Evolutionary conservation across 78 protist species (phyloP).

Genomic region (Bigelowiella natans): DNA sequence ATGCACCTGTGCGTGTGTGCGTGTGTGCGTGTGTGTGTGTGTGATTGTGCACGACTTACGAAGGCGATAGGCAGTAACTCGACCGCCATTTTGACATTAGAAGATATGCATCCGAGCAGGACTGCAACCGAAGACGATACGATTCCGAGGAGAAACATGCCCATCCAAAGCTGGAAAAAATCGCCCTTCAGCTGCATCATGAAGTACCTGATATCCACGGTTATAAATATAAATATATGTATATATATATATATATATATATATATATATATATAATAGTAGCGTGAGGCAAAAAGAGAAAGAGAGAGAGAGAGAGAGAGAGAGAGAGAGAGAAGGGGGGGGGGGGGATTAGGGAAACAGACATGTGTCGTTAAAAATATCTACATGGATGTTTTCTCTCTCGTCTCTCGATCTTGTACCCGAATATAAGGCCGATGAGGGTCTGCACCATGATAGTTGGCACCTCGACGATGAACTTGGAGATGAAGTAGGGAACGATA

Average conservation of each 20-base stretch:
- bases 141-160: background rate
- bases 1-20: too few species aligned
- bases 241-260: too few species aligned
- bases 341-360: background rate
- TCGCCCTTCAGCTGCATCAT: background rate
- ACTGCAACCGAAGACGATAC: constrained; percentile 18
- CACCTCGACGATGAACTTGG: constrained; percentile 17
- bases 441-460: background rate
- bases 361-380: background rate
- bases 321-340: background rate
- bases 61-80: too few species aligned
- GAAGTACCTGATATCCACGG: too few species aligned
- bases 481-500: constrained; percentile 3
- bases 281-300: background rate
- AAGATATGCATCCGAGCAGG: too few species aligned
- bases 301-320: background rate
- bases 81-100: too few species aligned
- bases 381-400: background rate
- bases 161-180: background rate
- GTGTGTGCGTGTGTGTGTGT: too few species aligned
- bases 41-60: too few species aligned
- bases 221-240: too few species aligned
- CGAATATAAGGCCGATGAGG: background rate
- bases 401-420: background rate
- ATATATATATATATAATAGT: too few species aligned